Conservation (phyloP, 495 filamentous ascomycete species). For the Neurospora sp. region DNA sequence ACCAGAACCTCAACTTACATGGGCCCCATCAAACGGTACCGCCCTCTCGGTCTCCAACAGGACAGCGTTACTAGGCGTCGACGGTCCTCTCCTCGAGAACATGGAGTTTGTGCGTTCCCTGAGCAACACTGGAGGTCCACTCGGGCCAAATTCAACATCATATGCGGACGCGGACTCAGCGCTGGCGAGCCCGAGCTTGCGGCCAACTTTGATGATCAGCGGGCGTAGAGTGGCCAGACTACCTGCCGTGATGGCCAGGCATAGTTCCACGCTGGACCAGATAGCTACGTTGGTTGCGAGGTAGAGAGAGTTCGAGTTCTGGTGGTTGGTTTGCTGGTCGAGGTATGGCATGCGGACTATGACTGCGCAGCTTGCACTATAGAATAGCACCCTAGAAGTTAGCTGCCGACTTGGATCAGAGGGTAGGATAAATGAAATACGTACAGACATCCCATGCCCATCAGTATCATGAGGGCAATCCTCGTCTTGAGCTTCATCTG, state of each 20-base stretch:
- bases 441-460: slow-evolving; percentile 15
- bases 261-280: slow-evolving; percentile 22
- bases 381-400: not conserved
- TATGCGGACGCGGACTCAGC: not conserved
- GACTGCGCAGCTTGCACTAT: slow-evolving; percentile 21
- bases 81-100: not conserved
- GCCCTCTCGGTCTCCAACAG: not conserved
- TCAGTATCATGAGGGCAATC: slow-evolving; percentile 8
- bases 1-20: not conserved
- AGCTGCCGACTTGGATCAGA: not conserved
- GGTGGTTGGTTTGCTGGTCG: not conserved
- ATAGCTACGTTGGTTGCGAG: slow-evolving; percentile 19
- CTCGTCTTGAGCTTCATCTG: slow-evolving; percentile 15
- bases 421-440: not conserved
- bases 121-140: not conserved
- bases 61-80: not conserved
- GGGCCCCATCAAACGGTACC: not conserved
- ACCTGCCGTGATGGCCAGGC: slow-evolving; percentile 24
- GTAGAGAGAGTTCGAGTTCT: slow-evolving; percentile 15
- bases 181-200: not conserved
- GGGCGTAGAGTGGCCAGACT: slow-evolving; percentile 21
- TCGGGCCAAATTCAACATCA: not conserved
- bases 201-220: slow-evolving; percentile 6
- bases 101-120: not conserved
- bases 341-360: slow-evolving; percentile 18